phyloP scores from a whole-genome alignment of 176 grass and related monocot species.

The Neostapfia colusana region DNA sequence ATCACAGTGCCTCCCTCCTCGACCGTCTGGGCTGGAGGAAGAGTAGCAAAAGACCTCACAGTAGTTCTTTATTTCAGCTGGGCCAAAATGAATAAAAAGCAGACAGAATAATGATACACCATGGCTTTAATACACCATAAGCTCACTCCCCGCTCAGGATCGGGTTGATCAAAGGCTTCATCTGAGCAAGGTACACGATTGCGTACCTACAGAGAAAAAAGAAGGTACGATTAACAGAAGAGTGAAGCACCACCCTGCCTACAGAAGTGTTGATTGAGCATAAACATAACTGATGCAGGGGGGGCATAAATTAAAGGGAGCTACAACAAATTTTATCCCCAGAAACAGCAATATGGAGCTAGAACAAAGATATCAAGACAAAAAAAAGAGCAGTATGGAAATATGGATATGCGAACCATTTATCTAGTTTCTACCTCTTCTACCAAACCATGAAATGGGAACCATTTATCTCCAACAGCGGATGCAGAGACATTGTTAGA shows the following conservation, averaged over 20 bases:
- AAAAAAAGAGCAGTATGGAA: background rate
- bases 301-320: background rate
- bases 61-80: constrained; percentile 40
- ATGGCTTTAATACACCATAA: constrained; percentile 6
- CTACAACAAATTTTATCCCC: background rate
- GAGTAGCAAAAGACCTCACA: constrained; percentile 44
- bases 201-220: constrained; percentile 66
- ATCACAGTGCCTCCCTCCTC: constrained; percentile 42
- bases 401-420: background rate
- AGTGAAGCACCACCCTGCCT: background rate
- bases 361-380: background rate
- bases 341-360: background rate
- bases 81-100: constrained; percentile 44
- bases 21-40: background rate
- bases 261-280: background rate
- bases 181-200: constrained; percentile 89
- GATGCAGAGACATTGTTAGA: background rate
- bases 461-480: background rate
- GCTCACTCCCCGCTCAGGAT: constrained; percentile 87
- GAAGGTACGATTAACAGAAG: background rate
- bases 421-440: background rate
- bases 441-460: background rate
- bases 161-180: constrained; percentile 96
- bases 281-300: background rate
- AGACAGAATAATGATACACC: constrained; percentile 40